Conservation (phyloP, 306 rosid species). For the Vigna unguiculata region DNA sequence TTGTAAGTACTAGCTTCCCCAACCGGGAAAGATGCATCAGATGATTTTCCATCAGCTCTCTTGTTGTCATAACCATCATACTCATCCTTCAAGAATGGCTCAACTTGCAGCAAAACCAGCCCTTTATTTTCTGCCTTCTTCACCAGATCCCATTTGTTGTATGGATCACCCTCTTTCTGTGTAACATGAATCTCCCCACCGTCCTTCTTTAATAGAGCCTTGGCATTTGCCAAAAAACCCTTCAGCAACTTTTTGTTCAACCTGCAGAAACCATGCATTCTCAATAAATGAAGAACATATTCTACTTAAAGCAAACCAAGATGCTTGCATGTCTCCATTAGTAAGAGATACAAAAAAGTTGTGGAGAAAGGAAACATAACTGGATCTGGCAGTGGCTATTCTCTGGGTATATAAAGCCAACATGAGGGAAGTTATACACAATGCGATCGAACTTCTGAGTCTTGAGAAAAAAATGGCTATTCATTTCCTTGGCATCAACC, state of each 20-base stretch:
- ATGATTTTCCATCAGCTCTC: slow-evolving; percentile 68
- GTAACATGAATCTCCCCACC: slow-evolving; percentile 77
- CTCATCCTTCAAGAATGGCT: slow-evolving; percentile 59
- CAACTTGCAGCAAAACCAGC: slow-evolving; percentile 49
- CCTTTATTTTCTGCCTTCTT: slow-evolving; percentile 70
- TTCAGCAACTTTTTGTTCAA: slow-evolving; percentile 78
- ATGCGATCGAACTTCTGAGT: slow-evolving; percentile 84
- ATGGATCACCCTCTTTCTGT: slow-evolving; percentile 82
- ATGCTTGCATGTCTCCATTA: too few relatives aligned
- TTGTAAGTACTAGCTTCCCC: slow-evolving; percentile 72
- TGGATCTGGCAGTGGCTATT: slow-evolving; percentile 74
- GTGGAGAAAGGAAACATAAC: slow-evolving; percentile 43
- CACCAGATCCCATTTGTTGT: slow-evolving; percentile 72
- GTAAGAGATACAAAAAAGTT: not conserved
- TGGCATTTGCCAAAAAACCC: slow-evolving; percentile 70
- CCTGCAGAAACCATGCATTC: slow-evolving; percentile 48
- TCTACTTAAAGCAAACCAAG: not conserved
- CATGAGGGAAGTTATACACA: slow-evolving; percentile 88
- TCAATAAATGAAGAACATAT: slow-evolving; percentile 30
- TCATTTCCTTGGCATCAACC: slow-evolving; percentile 74
- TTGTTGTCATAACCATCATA: slow-evolving; percentile 82
- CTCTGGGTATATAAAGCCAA: slow-evolving; percentile 78
- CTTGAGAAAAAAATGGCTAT: slow-evolving; percentile 73
- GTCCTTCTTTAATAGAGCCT: slow-evolving; percentile 58
- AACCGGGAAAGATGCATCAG: slow-evolving; percentile 59